These are phyloP conservation scores for Stemphylium lycopersici DNA, from an alignment of 2,329 filamentous ascomycete species.

Conservation along the genomic window DNA sequence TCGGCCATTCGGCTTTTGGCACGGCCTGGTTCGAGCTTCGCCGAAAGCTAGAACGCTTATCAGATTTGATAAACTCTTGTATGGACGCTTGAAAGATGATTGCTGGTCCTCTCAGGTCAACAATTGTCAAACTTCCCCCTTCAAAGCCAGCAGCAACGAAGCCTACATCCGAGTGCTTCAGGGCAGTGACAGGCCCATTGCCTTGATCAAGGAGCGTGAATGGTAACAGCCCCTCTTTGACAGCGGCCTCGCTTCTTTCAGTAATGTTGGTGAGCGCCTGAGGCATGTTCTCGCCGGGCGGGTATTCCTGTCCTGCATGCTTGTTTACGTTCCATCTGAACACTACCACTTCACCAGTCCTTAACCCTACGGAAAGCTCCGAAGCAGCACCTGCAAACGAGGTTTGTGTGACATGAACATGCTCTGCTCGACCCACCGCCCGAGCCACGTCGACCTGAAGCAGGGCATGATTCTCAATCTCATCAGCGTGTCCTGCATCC, in stretches of 20 bases:
- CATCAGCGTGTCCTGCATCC: constrained; percentile 90
- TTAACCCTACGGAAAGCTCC: constrained; percentile 83
- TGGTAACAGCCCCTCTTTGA: constrained; percentile 84
- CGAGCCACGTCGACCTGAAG: constrained; percentile 87
- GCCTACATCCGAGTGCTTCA: constrained; percentile 88
- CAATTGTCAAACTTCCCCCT: constrained; percentile 76
- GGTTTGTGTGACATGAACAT: constrained; percentile 78
- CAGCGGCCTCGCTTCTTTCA: constrained; percentile 69
- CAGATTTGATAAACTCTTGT: constrained; percentile 74
- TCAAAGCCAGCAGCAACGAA: constrained; percentile 90
- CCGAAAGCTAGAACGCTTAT: constrained; percentile 76
- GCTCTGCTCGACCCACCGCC: constrained; percentile 77
- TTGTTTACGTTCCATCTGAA: constrained; percentile 89
- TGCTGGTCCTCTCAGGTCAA: constrained; percentile 86
- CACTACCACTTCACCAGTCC: constrained; percentile 81
- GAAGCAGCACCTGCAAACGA: constrained; percentile 80
- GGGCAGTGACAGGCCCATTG: constrained; percentile 77
- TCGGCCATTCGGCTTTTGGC: constrained; percentile 72
- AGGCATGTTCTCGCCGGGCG: constrained; percentile 56
- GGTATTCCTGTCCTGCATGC: constrained; percentile 68
- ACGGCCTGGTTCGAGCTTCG: constrained; percentile 58
- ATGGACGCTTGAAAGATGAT: constrained; percentile 79
- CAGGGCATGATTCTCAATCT: constrained; percentile 83
- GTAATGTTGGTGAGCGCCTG: constrained; percentile 73
- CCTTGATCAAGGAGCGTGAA: constrained; percentile 81